Conservation (phyloP, 208 protist genomes). For the Crithidia brevicula region DNA sequence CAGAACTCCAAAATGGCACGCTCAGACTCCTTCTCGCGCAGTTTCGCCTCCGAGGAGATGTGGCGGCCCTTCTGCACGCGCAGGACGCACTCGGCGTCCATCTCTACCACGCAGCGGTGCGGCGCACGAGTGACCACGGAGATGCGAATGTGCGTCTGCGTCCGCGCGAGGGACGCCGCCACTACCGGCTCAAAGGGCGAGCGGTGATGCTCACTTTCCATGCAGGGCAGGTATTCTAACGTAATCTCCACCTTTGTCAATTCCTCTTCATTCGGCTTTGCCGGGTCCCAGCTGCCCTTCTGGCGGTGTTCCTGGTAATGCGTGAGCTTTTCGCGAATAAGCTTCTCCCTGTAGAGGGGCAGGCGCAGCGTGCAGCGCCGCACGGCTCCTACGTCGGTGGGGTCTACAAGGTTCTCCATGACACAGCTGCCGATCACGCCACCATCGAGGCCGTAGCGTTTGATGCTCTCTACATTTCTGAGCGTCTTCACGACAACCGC, state of each 20-base stretch:
- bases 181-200: slow-evolving; percentile 47
- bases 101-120: slow-evolving; percentile 61
- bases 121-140: slow-evolving; percentile 39
- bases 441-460: slow-evolving; percentile 35
- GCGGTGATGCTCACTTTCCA: slow-evolving; percentile 33
- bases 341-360: slow-evolving; percentile 26
- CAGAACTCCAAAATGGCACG: slow-evolving; percentile 11
- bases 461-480: slow-evolving; percentile 39
- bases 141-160: slow-evolving; percentile 33
- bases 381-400: slow-evolving; percentile 25
- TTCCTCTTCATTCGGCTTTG: not conserved
- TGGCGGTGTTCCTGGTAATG: slow-evolving; percentile 14
- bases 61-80: slow-evolving; percentile 6
- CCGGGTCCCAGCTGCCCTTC: not conserved
- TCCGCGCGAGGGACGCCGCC: slow-evolving; percentile 13
- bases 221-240: slow-evolving; percentile 52
- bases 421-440: slow-evolving; percentile 46
- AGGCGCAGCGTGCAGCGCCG: slow-evolving; percentile 44
- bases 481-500: slow-evolving; percentile 32
- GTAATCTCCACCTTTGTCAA: slow-evolving; percentile 35
- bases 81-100: slow-evolving; percentile 33
- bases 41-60: not conserved
- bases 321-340: slow-evolving; percentile 50
- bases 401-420: slow-evolving; percentile 36
- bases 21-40: not conserved